phyloP scores from a whole-genome alignment of 768 basidiomycete genomes.

The Rhizopogon vulgaris region DNA sequence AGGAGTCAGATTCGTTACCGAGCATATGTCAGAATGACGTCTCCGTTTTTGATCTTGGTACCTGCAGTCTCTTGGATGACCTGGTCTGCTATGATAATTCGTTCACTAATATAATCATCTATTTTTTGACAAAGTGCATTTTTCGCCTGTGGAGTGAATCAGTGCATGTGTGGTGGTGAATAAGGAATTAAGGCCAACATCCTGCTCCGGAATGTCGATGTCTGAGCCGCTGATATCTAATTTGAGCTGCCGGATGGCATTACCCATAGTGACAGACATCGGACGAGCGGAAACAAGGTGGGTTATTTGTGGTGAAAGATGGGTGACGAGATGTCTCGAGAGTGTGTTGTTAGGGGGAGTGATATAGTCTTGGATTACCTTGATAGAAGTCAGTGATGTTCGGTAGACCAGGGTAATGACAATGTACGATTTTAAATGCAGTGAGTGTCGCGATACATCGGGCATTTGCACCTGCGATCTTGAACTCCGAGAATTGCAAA shows the following conservation, averaged over 20 bases:
- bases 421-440: constrained; percentile 83
- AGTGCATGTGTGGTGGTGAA: not conserved
- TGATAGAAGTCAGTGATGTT: not conserved
- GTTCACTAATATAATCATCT: constrained; percentile 89
- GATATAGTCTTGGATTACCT: constrained; percentile 89
- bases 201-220: constrained; percentile 91
- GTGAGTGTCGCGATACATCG: constrained; percentile 88
- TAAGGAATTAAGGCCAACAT: constrained; percentile 48
- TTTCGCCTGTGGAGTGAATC: constrained; percentile 61
- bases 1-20: constrained; percentile 40
- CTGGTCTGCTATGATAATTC: constrained; percentile 88
- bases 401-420: not conserved
- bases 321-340: constrained; percentile 85
- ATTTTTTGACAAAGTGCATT: constrained; percentile 77
- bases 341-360: constrained; percentile 85
- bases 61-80: constrained; percentile 87
- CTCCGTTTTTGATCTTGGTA: constrained; percentile 92
- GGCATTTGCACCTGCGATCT: constrained; percentile 91
- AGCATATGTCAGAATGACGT: constrained; percentile 90
- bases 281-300: constrained; percentile 84
- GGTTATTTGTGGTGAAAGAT: constrained; percentile 89
- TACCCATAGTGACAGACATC: constrained; percentile 92
- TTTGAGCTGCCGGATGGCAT: constrained; percentile 91
- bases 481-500: constrained; percentile 86
- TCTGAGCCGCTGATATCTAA: constrained; percentile 89